Conservation (phyloP, 306 rosid genomes). For the Prunus persica region Prunus_persica_NCBIv2 NC_034013.1:12173001-12173500, state of each 20-base stretch:
- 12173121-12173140: neutral
- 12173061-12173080: slow-evolving; percentile 30
- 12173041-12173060: slow-evolving; percentile 46
- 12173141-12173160: too few relatives aligned
- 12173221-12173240: neutral
- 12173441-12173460: slow-evolving; percentile 21
- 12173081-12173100: neutral
- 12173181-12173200: neutral
- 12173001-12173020: slow-evolving; percentile 53
- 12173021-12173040: slow-evolving; percentile 55
- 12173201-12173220: neutral
- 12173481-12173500: slow-evolving; percentile 49
- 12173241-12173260: neutral
- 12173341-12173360: slow-evolving; percentile 53
- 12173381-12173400: slow-evolving; percentile 25
- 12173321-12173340: neutral
- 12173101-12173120: neutral
- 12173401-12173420: slow-evolving; percentile 10
- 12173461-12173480: slow-evolving; percentile 27
- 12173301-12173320: neutral
- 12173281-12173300: neutral
- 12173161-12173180: neutral
- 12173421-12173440: slow-evolving; percentile 20
- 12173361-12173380: slow-evolving; percentile 44
- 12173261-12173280: slow-evolving; percentile 1